A percentile compares a stretch with the other conserved stretches of the same genome.
phyloP scores from a whole-genome alignment of 129 eudicot species.

The Lonicera japonica region DNA sequence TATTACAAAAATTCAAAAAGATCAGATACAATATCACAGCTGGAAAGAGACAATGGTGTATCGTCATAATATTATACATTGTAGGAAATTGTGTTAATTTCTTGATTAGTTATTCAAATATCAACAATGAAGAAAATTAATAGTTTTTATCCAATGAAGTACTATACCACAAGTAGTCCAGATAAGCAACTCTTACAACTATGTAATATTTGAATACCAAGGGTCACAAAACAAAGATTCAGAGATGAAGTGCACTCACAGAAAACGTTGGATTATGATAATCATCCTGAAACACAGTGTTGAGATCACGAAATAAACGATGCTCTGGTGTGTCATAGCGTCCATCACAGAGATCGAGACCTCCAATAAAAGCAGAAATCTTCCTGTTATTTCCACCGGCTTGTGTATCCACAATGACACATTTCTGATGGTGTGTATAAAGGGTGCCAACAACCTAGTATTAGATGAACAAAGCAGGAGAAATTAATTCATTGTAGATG shows the following conservation, averaged over 20 bases:
- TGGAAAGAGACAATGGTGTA: background rate
- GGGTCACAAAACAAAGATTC: background rate
- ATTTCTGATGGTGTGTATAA: slow-evolving; percentile 87
- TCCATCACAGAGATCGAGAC: slow-evolving; percentile 86
- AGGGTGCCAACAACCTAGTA: slow-evolving; percentile 84
- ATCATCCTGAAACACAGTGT: slow-evolving; percentile 67
- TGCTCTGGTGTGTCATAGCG: slow-evolving; percentile 93
- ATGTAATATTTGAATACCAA: background rate
- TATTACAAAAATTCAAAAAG: slow-evolving; percentile 19
- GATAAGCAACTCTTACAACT: too few relatives aligned
- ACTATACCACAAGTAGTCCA: too few relatives aligned
- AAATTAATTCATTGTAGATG: background rate
- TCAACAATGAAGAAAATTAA: too few relatives aligned
- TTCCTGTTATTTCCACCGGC: slow-evolving; percentile 74
- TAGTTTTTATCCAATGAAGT: too few relatives aligned
- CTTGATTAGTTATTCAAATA: too few relatives aligned
- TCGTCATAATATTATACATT: too few relatives aligned
- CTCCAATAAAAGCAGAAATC: slow-evolving; percentile 73
- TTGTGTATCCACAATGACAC: slow-evolving; percentile 89
- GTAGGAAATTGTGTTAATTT: too few relatives aligned
- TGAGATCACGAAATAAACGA: slow-evolving; percentile 67
- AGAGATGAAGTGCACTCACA: slow-evolving; percentile 28
- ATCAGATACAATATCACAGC: background rate
- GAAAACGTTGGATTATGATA: slow-evolving; percentile 63
- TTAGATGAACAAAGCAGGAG: background rate